Conservation (phyloP, 2,329 filamentous ascomycete species). For the Rhynchosporium secalis region DNA sequence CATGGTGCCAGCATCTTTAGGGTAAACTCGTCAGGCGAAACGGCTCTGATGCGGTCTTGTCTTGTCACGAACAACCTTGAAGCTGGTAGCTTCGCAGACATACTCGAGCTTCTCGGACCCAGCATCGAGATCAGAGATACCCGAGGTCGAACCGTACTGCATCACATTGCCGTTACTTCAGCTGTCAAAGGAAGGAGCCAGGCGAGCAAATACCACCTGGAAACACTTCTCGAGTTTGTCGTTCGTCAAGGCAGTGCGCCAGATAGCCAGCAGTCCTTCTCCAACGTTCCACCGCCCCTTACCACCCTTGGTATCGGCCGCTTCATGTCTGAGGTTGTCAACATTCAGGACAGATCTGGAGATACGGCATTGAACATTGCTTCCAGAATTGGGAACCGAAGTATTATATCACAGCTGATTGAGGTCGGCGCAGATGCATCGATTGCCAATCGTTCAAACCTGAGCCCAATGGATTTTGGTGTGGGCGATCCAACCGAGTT, state of each 20-base stretch:
- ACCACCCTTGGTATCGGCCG: constrained; percentile 74
- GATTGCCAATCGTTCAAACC: constrained; percentile 85
- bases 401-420: constrained; percentile 93
- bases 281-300: constrained; percentile 29
- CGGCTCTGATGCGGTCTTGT: constrained; percentile 88
- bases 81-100: constrained; percentile 82
- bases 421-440: constrained; percentile 94
- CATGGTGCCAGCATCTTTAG: constrained; percentile 85
- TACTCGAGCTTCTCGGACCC: constrained; percentile 83
- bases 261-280: constrained; percentile 49
- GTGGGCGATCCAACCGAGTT: constrained; percentile 65
- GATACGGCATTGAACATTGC: constrained; percentile 95
- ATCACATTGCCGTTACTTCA: constrained; percentile 94
- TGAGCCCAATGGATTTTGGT: constrained; percentile 91
- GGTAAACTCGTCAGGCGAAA: constrained; percentile 87
- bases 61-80: constrained; percentile 94
- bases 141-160: constrained; percentile 86
- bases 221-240: constrained; percentile 91
- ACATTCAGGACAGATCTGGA: constrained; percentile 88
- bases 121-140: constrained; percentile 90
- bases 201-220: constrained; percentile 93
- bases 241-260: constrained; percentile 76
- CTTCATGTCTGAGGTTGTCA: constrained; percentile 97
- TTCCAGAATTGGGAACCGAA: constrained; percentile 86
- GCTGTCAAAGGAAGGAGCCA: constrained; percentile 91